Evolutionary conservation across 1,284 basidiomycete genomes (phyloP).

Genomic region (Pulchroboletus neoregius): DNA sequence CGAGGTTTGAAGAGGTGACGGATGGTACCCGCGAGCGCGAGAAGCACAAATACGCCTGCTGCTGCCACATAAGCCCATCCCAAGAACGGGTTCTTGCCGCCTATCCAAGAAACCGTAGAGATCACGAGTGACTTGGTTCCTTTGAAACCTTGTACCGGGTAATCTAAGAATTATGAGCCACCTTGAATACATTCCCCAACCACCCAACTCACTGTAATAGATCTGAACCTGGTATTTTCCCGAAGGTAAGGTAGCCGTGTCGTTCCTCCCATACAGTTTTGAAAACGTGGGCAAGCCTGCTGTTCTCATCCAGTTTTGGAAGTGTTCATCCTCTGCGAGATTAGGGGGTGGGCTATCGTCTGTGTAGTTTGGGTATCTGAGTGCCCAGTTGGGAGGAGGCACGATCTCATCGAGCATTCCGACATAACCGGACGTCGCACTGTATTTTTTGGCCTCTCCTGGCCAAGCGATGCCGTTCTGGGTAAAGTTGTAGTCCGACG

Average conservation of each 20-base stretch:
- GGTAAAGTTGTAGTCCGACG: conserved; percentile 72
- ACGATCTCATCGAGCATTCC: conserved; percentile 64
- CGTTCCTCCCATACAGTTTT: conserved; percentile 92
- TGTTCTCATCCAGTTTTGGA: conserved; percentile 99
- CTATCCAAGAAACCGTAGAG: conserved; percentile 96
- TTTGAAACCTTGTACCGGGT: conserved; percentile 86
- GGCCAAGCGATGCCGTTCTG: conserved; percentile 89
- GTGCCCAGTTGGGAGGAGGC: conserved; percentile 91
- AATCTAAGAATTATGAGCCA: conserved; percentile 56
- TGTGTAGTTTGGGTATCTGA: conserved; percentile 74
- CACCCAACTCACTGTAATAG: conserved; percentile 68
- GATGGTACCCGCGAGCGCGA: conserved; percentile 86
- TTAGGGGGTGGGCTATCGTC: conserved; percentile 68
- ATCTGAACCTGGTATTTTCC: conserved; percentile 80
- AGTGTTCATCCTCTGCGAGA: conserved; percentile 81
- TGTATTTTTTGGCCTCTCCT: conserved; percentile 90
- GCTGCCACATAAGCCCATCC: conserved; percentile 96
- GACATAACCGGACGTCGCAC: conserved; percentile 45
- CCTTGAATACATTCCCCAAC: not conserved
- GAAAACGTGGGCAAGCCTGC: conserved; percentile 96
- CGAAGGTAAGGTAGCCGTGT: conserved; percentile 64
- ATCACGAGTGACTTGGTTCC: conserved; percentile 98
- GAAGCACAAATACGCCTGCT: conserved; percentile 80
- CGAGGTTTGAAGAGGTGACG: conserved; percentile 92
- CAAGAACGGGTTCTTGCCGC: conserved; percentile 95